phyloP scores from a whole-genome alignment of 1,284 basidiomycete genomes.

The Sparassis latifolia region DNA sequence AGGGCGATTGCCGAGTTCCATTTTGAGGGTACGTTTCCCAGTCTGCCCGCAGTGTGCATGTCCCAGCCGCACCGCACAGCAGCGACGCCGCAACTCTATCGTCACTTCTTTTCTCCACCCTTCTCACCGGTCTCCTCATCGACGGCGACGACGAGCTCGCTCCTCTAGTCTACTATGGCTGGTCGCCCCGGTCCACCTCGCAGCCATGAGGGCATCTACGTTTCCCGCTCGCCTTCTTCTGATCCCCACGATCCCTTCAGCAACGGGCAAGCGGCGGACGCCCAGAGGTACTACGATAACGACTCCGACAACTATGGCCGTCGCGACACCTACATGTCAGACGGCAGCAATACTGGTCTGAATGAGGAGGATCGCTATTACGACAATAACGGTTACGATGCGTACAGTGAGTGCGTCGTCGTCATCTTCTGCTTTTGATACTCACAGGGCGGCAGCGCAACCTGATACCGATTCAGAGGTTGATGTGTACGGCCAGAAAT shows the following conservation, averaged over 20 bases:
- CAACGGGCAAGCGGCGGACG: constrained; percentile 25
- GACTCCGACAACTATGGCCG: constrained; percentile 60
- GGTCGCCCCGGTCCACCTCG: constrained; percentile 20
- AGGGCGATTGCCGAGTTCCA: too few relatives aligned
- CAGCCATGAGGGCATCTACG: constrained; percentile 28
- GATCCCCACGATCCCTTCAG: constrained; percentile 50
- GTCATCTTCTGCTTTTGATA: constrained; percentile 11
- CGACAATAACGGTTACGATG: constrained; percentile 60
- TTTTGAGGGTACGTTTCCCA: too few relatives aligned
- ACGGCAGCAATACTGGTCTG: constrained; percentile 50
- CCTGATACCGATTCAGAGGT: constrained; percentile 73
- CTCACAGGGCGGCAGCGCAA: constrained; percentile 26
- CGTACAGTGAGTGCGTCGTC: constrained; percentile 40
- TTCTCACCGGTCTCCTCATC: neutral
- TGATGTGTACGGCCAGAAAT: constrained; percentile 63
- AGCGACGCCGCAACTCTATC: neutral
- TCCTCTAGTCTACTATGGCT: constrained; percentile 18
- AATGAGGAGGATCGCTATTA: constrained; percentile 54
- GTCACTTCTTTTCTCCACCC: constrained; percentile 4
- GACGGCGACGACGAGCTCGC: constrained; percentile 1
- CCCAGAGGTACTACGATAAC: constrained; percentile 64
- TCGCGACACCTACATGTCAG: constrained; percentile 63
- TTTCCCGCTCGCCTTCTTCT: constrained; percentile 26
- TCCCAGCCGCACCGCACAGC: constrained; percentile 3
- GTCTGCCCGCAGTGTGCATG: too few relatives aligned